A percentile compares a stretch with the other conserved stretches of the same genome.
phyloP scores from a whole-genome alignment of 2,329 filamentous ascomycete genomes.

The Calonectria pteridis region DNA sequence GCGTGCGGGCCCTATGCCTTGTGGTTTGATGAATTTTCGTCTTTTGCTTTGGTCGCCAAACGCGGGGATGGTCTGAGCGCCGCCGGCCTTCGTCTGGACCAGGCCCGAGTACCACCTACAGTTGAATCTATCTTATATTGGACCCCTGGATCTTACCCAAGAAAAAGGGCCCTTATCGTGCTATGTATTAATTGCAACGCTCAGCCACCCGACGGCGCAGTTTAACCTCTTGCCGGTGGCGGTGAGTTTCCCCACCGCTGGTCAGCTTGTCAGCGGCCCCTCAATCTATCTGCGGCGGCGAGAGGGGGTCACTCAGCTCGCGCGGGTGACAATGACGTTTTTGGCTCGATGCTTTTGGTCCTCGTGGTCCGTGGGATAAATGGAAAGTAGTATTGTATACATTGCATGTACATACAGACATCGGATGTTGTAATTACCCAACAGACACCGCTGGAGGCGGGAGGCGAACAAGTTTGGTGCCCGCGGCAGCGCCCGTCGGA shows the following conservation, averaged over 20 bases:
- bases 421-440: background rate
- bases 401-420: background rate
- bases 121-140: constrained; percentile 10
- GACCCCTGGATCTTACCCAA: constrained; percentile 18
- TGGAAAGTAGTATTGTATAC: background rate
- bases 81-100: background rate
- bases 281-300: constrained; percentile 11
- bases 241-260: constrained; percentile 21
- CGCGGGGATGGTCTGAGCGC: constrained; percentile 40
- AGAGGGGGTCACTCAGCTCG: background rate
- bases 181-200: background rate
- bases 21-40: constrained; percentile 18
- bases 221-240: constrained; percentile 11
- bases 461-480: background rate
- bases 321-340: constrained; percentile 1
- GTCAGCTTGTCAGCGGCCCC: constrained; percentile 27
- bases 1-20: constrained; percentile 27
- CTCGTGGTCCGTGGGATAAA: constrained; percentile 18
- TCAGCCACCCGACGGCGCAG: constrained; percentile 20
- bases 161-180: background rate
- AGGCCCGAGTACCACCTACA: background rate
- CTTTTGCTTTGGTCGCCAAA: constrained; percentile 42
- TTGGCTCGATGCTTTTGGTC: background rate
- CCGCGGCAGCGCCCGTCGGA: constrained; percentile 2
- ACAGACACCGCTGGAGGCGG: background rate